Evolutionary conservation across 352 stramenopile genomes (phyloP), one percentile per base, ranked within the genome.

Genomic region (Plasmopara muralis): DNA sequence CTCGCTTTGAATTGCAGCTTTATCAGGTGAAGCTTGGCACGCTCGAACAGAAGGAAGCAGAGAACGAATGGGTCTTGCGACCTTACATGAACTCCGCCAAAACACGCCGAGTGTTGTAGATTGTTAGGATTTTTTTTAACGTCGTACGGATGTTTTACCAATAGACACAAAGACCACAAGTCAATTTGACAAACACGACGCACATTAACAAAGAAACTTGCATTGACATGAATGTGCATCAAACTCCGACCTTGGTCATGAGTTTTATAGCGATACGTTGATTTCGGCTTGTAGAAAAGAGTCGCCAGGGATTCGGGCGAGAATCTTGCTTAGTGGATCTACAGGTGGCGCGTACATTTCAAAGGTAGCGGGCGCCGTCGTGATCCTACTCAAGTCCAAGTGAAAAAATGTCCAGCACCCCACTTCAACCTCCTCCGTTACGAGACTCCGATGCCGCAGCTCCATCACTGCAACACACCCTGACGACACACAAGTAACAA

Each of bases 81-180:
- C 96, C 96, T 20, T 99, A 99, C 81, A 98, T 99, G 83, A 99
- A 99, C 78, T 98, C 95, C n/a, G 93, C 95, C 51, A 98, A 97
- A 62, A 99, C 99, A 73, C 86, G 95, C 47, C 83, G 89, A 53
- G 70, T 95, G 18, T 66, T 98, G 50, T 93, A 72, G 85, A 65
- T 49, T 13, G 14, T 40, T 4, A 38, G 13, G 9, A 30, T 40
- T 38, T n/a, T n/a, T 33, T 31, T 16, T n/a, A 29, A 51, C 42
- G 35, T 43, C 47, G 10, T 16, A 54, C 30, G 15, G 41, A 47
- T n/a, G n/a, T 38, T 57, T 67, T 56, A 45, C 44, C 66, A 41
- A 63, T 14, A 38, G 13, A 38, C 9, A 14, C 33, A 38, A 38
- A 38, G 20, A 25, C 20, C 20, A 25, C 20, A 25, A 25, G 20